A percentile compares a stretch with the other conserved stretches of the same genome.
These are phyloP conservation scores for Phoma sp. DNA, from an alignment of 2,329 filamentous ascomycete species.

Conservation along the genomic window DNA sequence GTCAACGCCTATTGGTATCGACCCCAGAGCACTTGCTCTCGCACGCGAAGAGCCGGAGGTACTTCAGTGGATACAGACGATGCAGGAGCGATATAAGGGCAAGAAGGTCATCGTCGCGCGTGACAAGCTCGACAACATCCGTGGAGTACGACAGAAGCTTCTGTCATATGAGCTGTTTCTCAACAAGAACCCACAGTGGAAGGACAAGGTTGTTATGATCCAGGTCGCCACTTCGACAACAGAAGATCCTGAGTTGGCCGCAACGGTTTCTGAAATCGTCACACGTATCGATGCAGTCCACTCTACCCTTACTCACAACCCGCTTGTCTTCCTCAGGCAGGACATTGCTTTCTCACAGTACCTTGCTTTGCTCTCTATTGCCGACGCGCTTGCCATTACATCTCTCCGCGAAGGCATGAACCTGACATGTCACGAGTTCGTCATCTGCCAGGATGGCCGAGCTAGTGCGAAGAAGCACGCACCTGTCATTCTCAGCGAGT, in stretches of 20 bases:
- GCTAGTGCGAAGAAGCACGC: conserved; percentile 77
- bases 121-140: conserved; percentile 92
- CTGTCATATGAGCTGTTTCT: conserved; percentile 92
- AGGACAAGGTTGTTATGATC: conserved; percentile 84
- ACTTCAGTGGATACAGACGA: conserved; percentile 76
- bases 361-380: conserved; percentile 86
- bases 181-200: conserved; percentile 90
- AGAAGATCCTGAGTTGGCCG: conserved; percentile 85
- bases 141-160: conserved; percentile 91
- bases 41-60: conserved; percentile 77
- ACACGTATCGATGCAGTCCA: conserved; percentile 91
- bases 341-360: conserved; percentile 94
- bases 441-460: conserved; percentile 89
- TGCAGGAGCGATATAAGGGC: conserved; percentile 82
- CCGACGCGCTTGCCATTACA: conserved; percentile 92
- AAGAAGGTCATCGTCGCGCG: conserved; percentile 92
- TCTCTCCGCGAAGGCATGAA: conserved; percentile 98
- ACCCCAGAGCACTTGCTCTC: conserved; percentile 75
- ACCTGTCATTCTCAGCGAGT: conserved; percentile 90
- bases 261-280: conserved; percentile 90
- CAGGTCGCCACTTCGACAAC: conserved; percentile 92
- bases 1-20: conserved; percentile 87
- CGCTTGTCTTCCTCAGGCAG: conserved; percentile 91
- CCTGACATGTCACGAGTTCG: conserved; percentile 90
- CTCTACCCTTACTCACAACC: conserved; percentile 89